A percentile compares a stretch with the other conserved stretches of the same genome.
Evolutionary conservation across 208 protist genomes (phyloP).

Genomic region (Trypanosoma theileri): DNA sequence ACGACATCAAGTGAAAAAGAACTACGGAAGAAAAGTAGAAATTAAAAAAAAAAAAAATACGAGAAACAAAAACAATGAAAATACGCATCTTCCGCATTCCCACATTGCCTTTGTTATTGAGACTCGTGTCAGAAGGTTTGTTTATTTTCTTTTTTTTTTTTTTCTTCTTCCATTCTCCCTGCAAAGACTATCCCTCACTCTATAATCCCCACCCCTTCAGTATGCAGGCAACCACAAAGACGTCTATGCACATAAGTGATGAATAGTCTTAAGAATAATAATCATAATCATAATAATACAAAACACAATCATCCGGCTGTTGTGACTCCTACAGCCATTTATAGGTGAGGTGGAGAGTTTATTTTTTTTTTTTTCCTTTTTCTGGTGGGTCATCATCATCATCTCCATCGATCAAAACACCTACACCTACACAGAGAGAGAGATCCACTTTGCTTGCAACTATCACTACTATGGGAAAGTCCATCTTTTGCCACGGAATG

Average conservation of each 20-base stretch:
- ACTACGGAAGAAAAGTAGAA: conserved; percentile 2
- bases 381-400: neutral
- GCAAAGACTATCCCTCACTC: too few relatives aligned
- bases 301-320: neutral
- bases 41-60: conserved; percentile 23
- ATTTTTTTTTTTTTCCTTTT: neutral
- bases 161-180: neutral
- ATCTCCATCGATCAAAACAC: neutral
- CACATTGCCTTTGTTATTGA: neutral
- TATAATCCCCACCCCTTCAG: too few relatives aligned
- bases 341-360: neutral
- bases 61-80: conserved; percentile 12
- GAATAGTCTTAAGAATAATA: conserved; percentile 1
- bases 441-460: too few relatives aligned
- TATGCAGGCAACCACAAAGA: too few relatives aligned
- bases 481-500: neutral
- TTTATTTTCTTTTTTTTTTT: neutral
- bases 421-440: too few relatives aligned
- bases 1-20: neutral
- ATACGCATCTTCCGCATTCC: neutral
- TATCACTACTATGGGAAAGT: too few relatives aligned
- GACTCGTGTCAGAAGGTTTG: too few relatives aligned
- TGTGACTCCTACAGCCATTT: neutral
- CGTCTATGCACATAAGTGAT: too few relatives aligned
- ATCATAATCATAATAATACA: conserved; percentile 13